Evolutionary conservation across 768 basidiomycete genomes (phyloP).

Genomic region (Termitomyces sp.): DNA sequence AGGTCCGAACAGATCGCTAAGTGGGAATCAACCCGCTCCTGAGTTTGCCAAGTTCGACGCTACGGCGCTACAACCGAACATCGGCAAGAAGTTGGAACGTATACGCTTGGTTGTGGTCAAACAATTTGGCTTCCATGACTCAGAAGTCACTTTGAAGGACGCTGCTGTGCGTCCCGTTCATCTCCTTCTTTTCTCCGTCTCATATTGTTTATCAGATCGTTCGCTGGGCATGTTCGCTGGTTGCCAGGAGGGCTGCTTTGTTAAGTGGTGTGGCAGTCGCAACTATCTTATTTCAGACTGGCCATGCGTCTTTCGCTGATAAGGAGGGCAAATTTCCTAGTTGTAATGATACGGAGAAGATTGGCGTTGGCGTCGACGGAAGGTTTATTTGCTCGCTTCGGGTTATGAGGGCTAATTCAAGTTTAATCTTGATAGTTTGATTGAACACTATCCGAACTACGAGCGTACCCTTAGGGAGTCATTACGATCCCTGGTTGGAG

Average conservation of each 20-base stretch:
- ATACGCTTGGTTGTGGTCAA: constrained; percentile 59
- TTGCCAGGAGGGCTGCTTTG: constrained; percentile 76
- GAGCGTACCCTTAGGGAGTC: constrained; percentile 70
- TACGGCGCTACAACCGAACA: constrained; percentile 22
- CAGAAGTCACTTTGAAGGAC: constrained; percentile 52
- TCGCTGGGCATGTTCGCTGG: constrained; percentile 71
- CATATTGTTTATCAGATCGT: constrained; percentile 49
- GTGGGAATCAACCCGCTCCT: constrained; percentile 26
- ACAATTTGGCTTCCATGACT: constrained; percentile 51
- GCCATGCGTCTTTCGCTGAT: constrained; percentile 49
- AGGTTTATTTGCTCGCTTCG: constrained; percentile 39
- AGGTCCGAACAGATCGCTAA: constrained; percentile 24
- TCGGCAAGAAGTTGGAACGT: constrained; percentile 37
- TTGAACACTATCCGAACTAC: constrained; percentile 90
- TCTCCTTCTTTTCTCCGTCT: not conserved
- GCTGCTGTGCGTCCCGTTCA: constrained; percentile 37
- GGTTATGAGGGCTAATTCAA: not conserved
- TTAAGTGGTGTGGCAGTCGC: constrained; percentile 87
- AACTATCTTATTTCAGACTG: constrained; percentile 78
- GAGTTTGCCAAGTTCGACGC: constrained; percentile 30
- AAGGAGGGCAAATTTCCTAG: constrained; percentile 24
- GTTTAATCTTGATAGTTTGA: constrained; percentile 47
- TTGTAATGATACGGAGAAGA: constrained; percentile 35
- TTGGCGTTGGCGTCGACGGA: constrained; percentile 90
- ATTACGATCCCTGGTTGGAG: constrained; percentile 69